phyloP scores from a whole-genome alignment of 768 basidiomycete species.

The Calocybe cyanea region DNA sequence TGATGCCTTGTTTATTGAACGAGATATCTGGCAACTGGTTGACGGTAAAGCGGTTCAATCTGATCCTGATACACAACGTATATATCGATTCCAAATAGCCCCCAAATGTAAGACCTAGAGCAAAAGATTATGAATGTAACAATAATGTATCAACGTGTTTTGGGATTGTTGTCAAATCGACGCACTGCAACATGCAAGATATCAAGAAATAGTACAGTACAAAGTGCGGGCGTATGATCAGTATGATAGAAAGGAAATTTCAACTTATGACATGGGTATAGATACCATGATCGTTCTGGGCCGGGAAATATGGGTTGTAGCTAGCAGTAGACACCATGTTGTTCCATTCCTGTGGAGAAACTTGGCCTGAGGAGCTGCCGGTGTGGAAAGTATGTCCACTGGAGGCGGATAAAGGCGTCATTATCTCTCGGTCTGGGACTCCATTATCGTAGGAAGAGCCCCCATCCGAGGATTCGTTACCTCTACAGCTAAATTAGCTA shows the following conservation, averaged over 20 bases:
- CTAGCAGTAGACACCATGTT: conserved; percentile 46
- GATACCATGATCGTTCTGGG: conserved; percentile 48
- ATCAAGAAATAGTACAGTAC: conserved; percentile 15
- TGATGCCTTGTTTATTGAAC: conserved; percentile 62
- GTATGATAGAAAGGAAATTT: conserved; percentile 18
- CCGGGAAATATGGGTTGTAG: conserved; percentile 70
- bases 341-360: conserved; percentile 62
- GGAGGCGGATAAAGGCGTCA: conserved; percentile 50
- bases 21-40: conserved; percentile 59
- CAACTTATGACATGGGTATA: conserved; percentile 57
- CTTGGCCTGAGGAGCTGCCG: conserved; percentile 37
- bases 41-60: conserved; percentile 36
- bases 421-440: conserved; percentile 62
- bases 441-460: conserved; percentile 52
- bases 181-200: conserved; percentile 9
- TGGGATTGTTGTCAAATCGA: background rate
- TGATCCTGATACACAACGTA: conserved; percentile 42
- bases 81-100: conserved; percentile 44
- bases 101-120: conserved; percentile 9
- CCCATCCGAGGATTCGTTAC: conserved; percentile 46
- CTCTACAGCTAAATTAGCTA: conserved; percentile 29
- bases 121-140: conserved; percentile 14
- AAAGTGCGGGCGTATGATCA: conserved; percentile 8
- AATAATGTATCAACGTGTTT: conserved; percentile 14
- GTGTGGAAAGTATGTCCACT: conserved; percentile 46